phyloP scores from a whole-genome alignment of 371 early-diverging fungal genomes.

The Rhizomucor pusillus region DNA sequence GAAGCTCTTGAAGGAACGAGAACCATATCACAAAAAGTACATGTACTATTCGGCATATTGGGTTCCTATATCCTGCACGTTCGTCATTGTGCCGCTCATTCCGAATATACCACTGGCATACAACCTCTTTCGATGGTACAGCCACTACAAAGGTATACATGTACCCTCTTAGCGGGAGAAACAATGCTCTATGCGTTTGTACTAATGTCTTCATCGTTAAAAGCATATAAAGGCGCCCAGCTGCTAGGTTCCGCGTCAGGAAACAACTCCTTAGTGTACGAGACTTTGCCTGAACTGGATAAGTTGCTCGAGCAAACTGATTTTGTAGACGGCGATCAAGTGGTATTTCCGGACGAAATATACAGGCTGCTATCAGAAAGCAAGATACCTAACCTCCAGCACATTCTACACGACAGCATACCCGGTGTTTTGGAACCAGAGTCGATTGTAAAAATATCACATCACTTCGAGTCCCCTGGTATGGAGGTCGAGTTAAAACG shows the following conservation, averaged over 20 bases:
- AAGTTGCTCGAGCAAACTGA: slow-evolving; percentile 11
- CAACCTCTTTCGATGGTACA: slow-evolving; percentile 79
- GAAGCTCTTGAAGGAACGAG: slow-evolving; percentile 42
- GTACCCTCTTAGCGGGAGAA: background rate
- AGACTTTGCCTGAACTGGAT: slow-evolving; percentile 31
- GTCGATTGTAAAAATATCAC: slow-evolving; percentile 23
- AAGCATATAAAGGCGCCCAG: slow-evolving; percentile 66
- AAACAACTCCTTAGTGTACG: slow-evolving; percentile 21
- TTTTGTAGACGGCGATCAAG: slow-evolving; percentile 21
- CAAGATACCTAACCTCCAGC: slow-evolving; percentile 18
- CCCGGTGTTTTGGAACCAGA: slow-evolving; percentile 25
- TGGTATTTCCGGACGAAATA: slow-evolving; percentile 33
- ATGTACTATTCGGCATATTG: slow-evolving; percentile 67
- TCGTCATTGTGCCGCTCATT: slow-evolving; percentile 72
- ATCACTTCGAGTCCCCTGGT: slow-evolving; percentile 25
- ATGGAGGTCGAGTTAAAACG: slow-evolving; percentile 42
- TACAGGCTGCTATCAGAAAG: slow-evolving; percentile 13
- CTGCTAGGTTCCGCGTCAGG: slow-evolving; percentile 31
- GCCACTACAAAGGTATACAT: slow-evolving; percentile 68
- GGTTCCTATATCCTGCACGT: slow-evolving; percentile 70
- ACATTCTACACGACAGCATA: slow-evolving; percentile 22
- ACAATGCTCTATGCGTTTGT: background rate
- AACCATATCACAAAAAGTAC: slow-evolving; percentile 72
- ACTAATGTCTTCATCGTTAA: background rate
- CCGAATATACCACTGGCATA: slow-evolving; percentile 85